These are phyloP conservation scores for Cornus florida DNA, from an alignment of 148 eudicot genomes.

Conservation along the genomic window DNA sequence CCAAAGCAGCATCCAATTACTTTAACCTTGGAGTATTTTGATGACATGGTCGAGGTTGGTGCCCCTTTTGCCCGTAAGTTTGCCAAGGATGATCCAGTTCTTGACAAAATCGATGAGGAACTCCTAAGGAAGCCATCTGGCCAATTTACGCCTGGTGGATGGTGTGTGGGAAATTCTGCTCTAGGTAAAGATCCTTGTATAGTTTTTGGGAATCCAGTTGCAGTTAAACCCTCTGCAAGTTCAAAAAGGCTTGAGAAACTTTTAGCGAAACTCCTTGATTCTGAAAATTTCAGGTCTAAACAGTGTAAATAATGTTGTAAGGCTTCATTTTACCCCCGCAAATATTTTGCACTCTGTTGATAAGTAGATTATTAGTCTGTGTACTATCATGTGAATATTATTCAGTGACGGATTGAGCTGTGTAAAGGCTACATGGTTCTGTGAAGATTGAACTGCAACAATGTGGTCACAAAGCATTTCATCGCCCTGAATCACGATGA, in stretches of 20 bases:
- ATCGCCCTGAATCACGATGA: no score
- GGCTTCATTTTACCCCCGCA: not conserved
- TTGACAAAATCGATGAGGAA: constrained; percentile 69
- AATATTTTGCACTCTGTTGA: not conserved
- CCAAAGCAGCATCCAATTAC: constrained; percentile 60
- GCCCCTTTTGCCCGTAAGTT: constrained; percentile 77
- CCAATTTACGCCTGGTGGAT: constrained; percentile 57
- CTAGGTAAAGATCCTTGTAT: constrained; percentile 54
- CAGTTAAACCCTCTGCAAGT: constrained; percentile 61
- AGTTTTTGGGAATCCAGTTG: constrained; percentile 53
- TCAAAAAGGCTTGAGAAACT: constrained; percentile 73
- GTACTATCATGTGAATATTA: not conserved
- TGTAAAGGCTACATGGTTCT: not conserved
- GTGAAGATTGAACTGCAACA: no score
- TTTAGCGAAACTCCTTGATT: constrained; percentile 63
- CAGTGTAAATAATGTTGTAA: constrained; percentile 59
- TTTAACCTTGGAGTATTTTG: constrained; percentile 59
- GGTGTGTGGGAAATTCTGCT: constrained; percentile 58
- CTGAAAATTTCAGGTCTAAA: constrained; percentile 73
- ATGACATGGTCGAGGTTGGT: constrained; percentile 74
- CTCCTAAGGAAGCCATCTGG: constrained; percentile 51
- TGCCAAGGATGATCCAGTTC: constrained; percentile 58
- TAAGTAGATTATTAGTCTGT: not conserved
- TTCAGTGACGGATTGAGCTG: not conserved
- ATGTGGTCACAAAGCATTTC: no score